These are phyloP conservation scores for Eimeria falciformis DNA, from an alignment of 169 alveolate genomes.

Conservation along the genomic window DNA sequence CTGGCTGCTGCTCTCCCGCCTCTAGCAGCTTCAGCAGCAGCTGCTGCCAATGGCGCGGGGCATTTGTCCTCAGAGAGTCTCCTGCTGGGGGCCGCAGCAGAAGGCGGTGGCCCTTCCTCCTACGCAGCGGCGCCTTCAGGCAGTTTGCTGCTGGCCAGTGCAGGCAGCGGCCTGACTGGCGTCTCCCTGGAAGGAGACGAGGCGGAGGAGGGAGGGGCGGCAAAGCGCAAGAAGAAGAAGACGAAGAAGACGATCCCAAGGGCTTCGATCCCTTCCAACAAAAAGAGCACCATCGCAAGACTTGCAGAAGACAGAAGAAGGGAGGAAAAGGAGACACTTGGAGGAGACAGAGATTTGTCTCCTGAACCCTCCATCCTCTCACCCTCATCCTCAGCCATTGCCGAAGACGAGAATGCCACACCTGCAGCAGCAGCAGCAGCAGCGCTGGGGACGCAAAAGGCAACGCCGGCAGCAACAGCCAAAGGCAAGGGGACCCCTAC, in stretches of 20 bases:
- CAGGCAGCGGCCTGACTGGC: conserved; percentile 1
- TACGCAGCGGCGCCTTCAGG: neutral
- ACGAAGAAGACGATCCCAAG: conserved; percentile 51
- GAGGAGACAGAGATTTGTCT: neutral
- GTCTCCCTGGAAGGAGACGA: conserved; percentile 14
- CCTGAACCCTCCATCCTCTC: neutral
- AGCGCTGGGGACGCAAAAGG: no score
- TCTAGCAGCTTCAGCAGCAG: conserved; percentile 10
- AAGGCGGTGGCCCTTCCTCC: neutral
- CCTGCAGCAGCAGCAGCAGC: conserved; percentile 6
- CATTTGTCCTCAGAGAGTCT: neutral
- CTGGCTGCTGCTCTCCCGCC: conserved; percentile 30
- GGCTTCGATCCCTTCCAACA: conserved; percentile 57
- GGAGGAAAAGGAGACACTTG: conserved; percentile 32
- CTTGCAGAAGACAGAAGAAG: conserved; percentile 73
- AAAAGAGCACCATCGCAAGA: conserved; percentile 63
- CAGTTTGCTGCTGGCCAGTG: conserved; percentile 2
- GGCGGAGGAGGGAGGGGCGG: conserved; percentile 65
- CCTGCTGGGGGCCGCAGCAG: neutral
- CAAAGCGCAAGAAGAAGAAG: conserved; percentile 56
- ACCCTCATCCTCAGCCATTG: neutral
- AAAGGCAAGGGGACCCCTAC: conserved; percentile 22
- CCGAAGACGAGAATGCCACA: no score
- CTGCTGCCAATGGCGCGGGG: neutral
- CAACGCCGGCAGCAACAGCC: neutral